These are phyloP conservation scores for Microthyrium microscopicum DNA, from an alignment of 2,329 filamentous ascomycete species.

Conservation along the genomic window DNA sequence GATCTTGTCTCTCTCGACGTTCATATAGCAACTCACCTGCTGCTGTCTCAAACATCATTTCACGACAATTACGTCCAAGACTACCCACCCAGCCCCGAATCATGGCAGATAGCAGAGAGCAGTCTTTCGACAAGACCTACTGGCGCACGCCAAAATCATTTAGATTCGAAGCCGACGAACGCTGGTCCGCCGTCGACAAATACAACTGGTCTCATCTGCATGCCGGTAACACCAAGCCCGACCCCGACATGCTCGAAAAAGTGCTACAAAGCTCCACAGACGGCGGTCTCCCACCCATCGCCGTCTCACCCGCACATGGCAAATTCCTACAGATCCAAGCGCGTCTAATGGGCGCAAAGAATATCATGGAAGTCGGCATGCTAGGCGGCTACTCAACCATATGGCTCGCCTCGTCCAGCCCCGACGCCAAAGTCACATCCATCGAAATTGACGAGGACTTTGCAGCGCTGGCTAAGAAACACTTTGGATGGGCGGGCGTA, in stretches of 20 bases:
- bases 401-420: constrained; percentile 29
- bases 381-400: constrained; percentile 38
- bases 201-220: constrained; percentile 21
- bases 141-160: no score
- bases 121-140: no score
- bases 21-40: no score
- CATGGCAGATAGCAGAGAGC: no score
- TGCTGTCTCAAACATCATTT: no score
- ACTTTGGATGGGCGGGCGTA: constrained; percentile 25
- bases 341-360: constrained; percentile 11
- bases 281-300: constrained; percentile 18
- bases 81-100: no score
- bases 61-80: no score
- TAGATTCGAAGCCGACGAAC: no score
- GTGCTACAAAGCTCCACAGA: constrained; percentile 12
- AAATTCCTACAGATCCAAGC: constrained; percentile 8
- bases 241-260: constrained; percentile 12
- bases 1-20: no score
- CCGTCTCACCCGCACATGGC: constrained; percentile 13
- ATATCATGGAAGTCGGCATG: constrained; percentile 37
- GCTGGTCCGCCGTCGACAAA: constrained; percentile 24
- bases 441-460: constrained; percentile 33
- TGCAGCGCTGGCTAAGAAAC: constrained; percentile 30
- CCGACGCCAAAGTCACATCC: constrained; percentile 28
- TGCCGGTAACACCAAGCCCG: not conserved